Conservation (phyloP, 1,284 basidiomycete genomes). For the Phellopilus nigrolimitatus region DNA sequence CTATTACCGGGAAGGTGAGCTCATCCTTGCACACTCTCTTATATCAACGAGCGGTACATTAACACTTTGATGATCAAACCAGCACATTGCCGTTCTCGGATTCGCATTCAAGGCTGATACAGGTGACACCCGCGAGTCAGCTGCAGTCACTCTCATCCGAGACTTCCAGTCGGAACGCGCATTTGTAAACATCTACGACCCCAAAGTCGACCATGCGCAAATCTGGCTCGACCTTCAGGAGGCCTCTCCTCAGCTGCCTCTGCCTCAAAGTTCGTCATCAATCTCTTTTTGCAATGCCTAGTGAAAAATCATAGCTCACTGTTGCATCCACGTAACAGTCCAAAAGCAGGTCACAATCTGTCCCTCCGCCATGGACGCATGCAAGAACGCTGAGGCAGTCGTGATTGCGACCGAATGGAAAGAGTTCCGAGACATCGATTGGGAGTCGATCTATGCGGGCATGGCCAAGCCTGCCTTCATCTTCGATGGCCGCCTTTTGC, state of each 20-base stretch:
- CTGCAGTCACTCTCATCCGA: constrained; percentile 92
- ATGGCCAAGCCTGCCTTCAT: constrained; percentile 98
- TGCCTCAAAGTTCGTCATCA: constrained; percentile 50
- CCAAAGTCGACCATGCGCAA: constrained; percentile 71
- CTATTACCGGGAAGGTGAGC: constrained; percentile 86
- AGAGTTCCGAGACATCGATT: constrained; percentile 91
- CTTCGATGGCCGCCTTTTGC: constrained; percentile 87
- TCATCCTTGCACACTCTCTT: constrained; percentile 13
- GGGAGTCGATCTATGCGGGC: constrained; percentile 76
- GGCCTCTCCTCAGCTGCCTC: constrained; percentile 53
- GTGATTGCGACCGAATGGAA: constrained; percentile 95
- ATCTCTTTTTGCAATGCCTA: constrained; percentile 1
- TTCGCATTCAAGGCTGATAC: constrained; percentile 98
- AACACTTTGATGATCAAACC: constrained; percentile 16
- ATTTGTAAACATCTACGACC: constrained; percentile 87
- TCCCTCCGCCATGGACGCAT: constrained; percentile 79
- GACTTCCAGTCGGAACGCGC: constrained; percentile 93
- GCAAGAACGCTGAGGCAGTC: constrained; percentile 85
- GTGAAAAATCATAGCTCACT: neutral
- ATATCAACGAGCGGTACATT: neutral
- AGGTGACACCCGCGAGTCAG: constrained; percentile 95
- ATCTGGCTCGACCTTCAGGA: constrained; percentile 75
- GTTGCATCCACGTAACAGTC: constrained; percentile 41
- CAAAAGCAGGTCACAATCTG: constrained; percentile 85
- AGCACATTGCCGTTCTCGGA: constrained; percentile 95